Evolutionary conservation across 2,329 filamentous ascomycete species (phyloP), one percentile per base, ranked within the genome.

Genomic region (Sarocladium kiliense): DNA sequence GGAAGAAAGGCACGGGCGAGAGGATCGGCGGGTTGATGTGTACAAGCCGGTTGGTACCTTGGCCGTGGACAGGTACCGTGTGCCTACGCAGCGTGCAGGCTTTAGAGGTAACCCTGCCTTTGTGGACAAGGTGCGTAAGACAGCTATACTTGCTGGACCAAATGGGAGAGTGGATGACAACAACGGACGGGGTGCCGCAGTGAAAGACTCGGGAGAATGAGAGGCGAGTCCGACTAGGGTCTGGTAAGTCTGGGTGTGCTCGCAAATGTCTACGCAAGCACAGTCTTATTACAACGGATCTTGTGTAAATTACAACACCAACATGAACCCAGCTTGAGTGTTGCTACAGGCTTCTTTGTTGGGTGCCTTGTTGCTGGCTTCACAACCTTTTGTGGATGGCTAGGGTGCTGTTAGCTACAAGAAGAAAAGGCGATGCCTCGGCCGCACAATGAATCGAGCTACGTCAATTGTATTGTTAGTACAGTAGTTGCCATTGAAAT

Each of bases 161-260:
- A 49, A 49, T 30, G 44, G 44, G 44, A 49, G 30, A 49, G 44
- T 45, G 41, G 19, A 45, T 45, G 41, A 45, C 41, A 45, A 45
- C 14, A n/a, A 39, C 36, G 16, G 9, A n/a, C 36, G n/a, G n/a
- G n/a, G n/a, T n/a, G 37, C 36, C 3, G n/a, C 41, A 30, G 18
- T 11, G n/a, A 47, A 30, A 19, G 19, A 27, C 23, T n/a, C 25
- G 23, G 44, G 14, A 47, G 44, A 47, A 47, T 6, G 44, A 10
- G 3, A 44, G 27, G 23, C 44, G 21, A 27, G 44, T 23, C 12
- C 25, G 44, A 47, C 44, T 26, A 23, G 44, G 44, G 44, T 26
- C 16, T 26, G 12, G 5, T 3, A 14, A 6, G 4, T 23, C 14
- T 23, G 19, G n/a, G 3, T 44, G 39, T 18, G 39, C 18, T 14